Base-by-base conservation (phyloP, 306 rosid species). In the Malus sieversii region DNA sequence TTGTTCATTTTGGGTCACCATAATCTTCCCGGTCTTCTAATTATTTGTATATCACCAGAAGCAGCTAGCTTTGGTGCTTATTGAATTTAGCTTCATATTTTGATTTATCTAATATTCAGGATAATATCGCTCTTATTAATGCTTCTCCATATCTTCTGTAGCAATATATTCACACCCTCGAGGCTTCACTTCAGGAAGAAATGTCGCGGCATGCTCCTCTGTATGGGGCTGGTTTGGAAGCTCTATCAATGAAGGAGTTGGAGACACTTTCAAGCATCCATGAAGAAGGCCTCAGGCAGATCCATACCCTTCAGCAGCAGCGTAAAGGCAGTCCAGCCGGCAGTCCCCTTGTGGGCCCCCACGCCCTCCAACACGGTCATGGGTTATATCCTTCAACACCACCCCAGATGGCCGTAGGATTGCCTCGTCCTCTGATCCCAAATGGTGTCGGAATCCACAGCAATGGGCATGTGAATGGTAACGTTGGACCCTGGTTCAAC, bases 121-220 rank as follows among this genome's bases (percentile, higher is more conserved):
- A 69, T 40, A 25, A 68, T 27, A 60, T 33, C 64, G 73, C 51
- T 72, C 27, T 32, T 72, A 71, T 44, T 88, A 77, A 81, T 64
- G 77, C 40, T 18, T 40, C 59, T 33, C 59, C 58, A 79, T 83
- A 77, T 82, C 32, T 52, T 60, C 71, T 85, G 93, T 92, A 96
- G 99, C 98, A 96, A 88, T 90, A 96, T 73, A 96, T 96, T 83
- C 99, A 92, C 86, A 84, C 93, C 14, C 91, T 92, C 2, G 97
- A 92, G 86, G 86, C 88, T 57, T 92, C 99, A 46, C 96, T 96
- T 20, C 93, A 90, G 79, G 99, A 96, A 86, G 99, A 96, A 88
- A 92, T 96, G 97, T 89, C 99, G 15, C 87, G 96, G 25, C 97
- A 96, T 78, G 99, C 98, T 66, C 98, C 99, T 77, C 82, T 96